phyloP scores from a whole-genome alignment of 306 rosid species.

The Quercus rubra region DNA sequence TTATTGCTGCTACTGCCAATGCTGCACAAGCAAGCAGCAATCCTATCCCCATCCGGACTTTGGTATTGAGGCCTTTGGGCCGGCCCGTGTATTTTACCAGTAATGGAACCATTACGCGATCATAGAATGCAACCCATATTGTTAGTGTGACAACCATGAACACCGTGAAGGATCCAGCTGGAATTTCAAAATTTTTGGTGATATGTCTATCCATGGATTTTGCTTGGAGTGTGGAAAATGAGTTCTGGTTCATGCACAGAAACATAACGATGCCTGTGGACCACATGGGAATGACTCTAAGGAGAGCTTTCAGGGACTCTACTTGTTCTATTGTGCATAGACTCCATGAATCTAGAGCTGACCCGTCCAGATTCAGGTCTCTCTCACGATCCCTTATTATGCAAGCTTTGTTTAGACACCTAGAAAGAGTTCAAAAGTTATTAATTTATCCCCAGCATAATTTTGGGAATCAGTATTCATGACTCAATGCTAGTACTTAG shows the following conservation, averaged over 20 bases:
- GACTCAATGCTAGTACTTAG: too few species aligned
- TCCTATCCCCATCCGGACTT: neutral
- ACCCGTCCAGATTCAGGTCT: neutral
- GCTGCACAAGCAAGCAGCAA: neutral
- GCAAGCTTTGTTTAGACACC: conserved; percentile 4
- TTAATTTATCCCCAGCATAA: too few species aligned
- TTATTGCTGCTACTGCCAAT: too few species aligned
- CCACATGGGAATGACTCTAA: conserved; percentile 47
- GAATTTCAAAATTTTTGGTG: conserved; percentile 24
- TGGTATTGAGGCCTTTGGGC: neutral
- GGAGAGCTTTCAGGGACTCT: conserved; percentile 40
- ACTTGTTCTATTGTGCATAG: conserved; percentile 15
- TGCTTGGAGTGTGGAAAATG: conserved; percentile 8
- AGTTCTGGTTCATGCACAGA: neutral
- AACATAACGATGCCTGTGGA: conserved; percentile 39
- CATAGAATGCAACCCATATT: conserved; percentile 18
- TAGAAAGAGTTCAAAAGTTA: neutral
- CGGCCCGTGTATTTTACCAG: conserved; percentile 19
- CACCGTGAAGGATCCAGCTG: conserved; percentile 41
- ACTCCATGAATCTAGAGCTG: conserved; percentile 6
- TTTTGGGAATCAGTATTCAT: too few species aligned
- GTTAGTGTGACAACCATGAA: conserved; percentile 22
- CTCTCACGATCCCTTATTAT: neutral
- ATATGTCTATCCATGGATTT: conserved; percentile 29
- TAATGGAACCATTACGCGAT: conserved; percentile 29